These are phyloP conservation scores for Penicillium fuscoglaucum DNA, from an alignment of 2,329 filamentous ascomycete genomes.

Conservation along the genomic window DNA sequence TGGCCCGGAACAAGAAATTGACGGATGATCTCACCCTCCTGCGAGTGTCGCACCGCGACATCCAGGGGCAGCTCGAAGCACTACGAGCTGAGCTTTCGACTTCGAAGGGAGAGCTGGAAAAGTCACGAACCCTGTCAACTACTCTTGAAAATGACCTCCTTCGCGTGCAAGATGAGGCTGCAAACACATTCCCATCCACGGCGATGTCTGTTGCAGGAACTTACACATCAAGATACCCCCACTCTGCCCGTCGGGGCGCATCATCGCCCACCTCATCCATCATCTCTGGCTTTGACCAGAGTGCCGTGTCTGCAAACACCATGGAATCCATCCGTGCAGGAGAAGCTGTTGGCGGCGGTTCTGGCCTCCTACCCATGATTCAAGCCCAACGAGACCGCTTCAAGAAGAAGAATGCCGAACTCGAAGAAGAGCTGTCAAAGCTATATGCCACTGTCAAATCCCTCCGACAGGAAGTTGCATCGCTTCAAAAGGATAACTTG, in stretches of 20 bases:
- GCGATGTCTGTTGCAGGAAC: conserved; percentile 92
- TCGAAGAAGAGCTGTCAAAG: conserved; percentile 87
- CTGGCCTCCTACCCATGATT: conserved; percentile 94
- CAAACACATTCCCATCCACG: conserved; percentile 77
- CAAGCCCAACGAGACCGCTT: conserved; percentile 97
- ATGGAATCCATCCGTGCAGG: conserved; percentile 65
- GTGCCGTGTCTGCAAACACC: conserved; percentile 50
- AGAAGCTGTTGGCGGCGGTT: conserved; percentile 69
- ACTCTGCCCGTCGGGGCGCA: conserved; percentile 66
- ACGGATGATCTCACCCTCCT: conserved; percentile 90
- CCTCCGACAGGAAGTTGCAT: conserved; percentile 84
- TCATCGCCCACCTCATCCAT: conserved; percentile 95
- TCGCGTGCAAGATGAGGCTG: conserved; percentile 79
- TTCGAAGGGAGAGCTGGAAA: conserved; percentile 83
- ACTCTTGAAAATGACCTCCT: conserved; percentile 91
- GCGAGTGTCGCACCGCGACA: conserved; percentile 88
- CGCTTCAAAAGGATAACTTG: conserved; percentile 92
- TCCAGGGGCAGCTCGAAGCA: conserved; percentile 75
- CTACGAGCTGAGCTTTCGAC: conserved; percentile 81
- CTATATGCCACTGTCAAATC: conserved; percentile 79
- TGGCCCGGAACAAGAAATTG: conserved; percentile 94
- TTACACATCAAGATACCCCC: conserved; percentile 76
- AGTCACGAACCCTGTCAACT: conserved; percentile 77
- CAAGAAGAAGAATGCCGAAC: conserved; percentile 89
- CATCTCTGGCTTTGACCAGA: conserved; percentile 90